A percentile compares a stretch with the other conserved stretches of the same genome.
Evolutionary conservation across 805 yeast genomes (phyloP).

Genomic region (Trichomonascus vanleenenianus): DNA sequence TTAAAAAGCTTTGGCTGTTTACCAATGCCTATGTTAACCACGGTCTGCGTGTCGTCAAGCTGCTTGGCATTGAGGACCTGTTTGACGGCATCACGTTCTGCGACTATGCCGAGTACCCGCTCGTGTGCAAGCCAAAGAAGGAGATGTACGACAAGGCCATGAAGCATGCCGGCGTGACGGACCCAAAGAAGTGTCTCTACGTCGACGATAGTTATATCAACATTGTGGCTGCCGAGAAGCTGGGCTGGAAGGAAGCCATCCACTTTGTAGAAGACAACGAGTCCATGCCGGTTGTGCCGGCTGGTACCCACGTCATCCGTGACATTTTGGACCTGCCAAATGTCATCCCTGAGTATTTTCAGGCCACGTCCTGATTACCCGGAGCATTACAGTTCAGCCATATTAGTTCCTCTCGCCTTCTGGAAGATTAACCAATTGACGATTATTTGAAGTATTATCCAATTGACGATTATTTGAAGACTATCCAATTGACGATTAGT

Average conservation of each 20-base stretch:
- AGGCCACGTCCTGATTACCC: too few species aligned
- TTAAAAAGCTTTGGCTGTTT: conserved; percentile 78
- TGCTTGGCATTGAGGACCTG: conserved; percentile 83
- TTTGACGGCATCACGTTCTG: conserved; percentile 94
- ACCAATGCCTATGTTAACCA: conserved; percentile 94
- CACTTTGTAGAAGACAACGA: conserved; percentile 69
- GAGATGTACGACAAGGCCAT: conserved; percentile 52
- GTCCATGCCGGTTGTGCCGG: conserved; percentile 33
- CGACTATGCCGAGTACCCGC: conserved; percentile 57
- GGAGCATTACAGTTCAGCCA: too few species aligned
- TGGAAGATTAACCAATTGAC: too few species aligned
- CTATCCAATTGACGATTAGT: too few species aligned
- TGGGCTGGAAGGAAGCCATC: conserved; percentile 66
- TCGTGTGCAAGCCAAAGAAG: conserved; percentile 86
- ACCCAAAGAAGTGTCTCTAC: conserved; percentile 51
- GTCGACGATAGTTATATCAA: conserved; percentile 84
- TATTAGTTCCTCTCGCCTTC: too few species aligned
- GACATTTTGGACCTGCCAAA: conserved; percentile 47
- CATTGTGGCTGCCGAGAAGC: conserved; percentile 59
- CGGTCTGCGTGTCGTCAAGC: conserved; percentile 68
- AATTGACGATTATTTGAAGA: too few species aligned
- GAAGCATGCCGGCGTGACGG: conserved; percentile 49
- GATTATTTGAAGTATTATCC: too few species aligned
- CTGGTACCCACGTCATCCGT: conserved; percentile 46
- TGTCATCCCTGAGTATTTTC: conserved; percentile 47